Conservation (phyloP, 148 eudicot genomes). For the Fagopyrum tataricum region DNA sequence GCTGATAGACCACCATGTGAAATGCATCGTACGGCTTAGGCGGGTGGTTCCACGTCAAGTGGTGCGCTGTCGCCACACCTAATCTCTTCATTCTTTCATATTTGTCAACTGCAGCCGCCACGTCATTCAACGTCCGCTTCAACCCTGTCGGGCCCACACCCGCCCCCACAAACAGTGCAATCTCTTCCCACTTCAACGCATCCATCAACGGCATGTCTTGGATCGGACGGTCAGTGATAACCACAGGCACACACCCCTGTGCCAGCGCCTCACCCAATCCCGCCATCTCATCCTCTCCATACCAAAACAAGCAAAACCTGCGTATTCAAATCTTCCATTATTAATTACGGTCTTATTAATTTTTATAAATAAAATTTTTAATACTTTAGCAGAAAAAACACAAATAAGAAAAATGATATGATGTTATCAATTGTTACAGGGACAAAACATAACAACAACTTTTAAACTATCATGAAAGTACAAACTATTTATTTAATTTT, state of each 20-base stretch:
- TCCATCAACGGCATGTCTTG: slow-evolving; percentile 88
- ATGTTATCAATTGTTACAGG: too few species aligned
- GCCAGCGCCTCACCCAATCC: slow-evolving; percentile 50
- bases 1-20: slow-evolving; percentile 78
- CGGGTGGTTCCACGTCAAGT: slow-evolving; percentile 54
- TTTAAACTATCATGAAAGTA: too few species aligned
- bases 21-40: slow-evolving; percentile 73
- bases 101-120: slow-evolving; percentile 24
- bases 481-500: too few species aligned
- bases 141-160: slow-evolving; percentile 24
- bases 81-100: slow-evolving; percentile 50
- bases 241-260: slow-evolving; percentile 72
- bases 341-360: too few species aligned
- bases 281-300: slow-evolving; percentile 31
- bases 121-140: slow-evolving; percentile 28
- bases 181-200: slow-evolving; percentile 63
- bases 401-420: too few species aligned
- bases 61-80: slow-evolving; percentile 48
- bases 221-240: slow-evolving; percentile 59
- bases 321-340: too few species aligned
- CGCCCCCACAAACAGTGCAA: slow-evolving; percentile 56
- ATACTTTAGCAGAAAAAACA: too few species aligned
- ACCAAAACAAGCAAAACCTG: slow-evolving; percentile 38
- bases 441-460: too few species aligned
- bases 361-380: too few species aligned